These are phyloP conservation scores for Blakeslea trispora DNA, from an alignment of 371 early-diverging fungal genomes.

Conservation along the genomic window DNA sequence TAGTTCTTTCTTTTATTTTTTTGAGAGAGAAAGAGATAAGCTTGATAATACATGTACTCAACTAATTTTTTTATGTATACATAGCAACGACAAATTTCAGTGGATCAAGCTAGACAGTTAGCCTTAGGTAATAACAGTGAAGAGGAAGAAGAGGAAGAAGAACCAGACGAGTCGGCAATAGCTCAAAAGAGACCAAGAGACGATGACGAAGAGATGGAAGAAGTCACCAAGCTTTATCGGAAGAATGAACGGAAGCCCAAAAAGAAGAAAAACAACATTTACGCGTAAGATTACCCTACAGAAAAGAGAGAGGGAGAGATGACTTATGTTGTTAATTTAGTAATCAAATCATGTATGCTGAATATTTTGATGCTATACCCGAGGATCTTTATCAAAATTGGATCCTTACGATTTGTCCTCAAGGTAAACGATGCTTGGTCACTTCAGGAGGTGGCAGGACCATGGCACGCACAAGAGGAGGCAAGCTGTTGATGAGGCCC, in stretches of 20 bases:
- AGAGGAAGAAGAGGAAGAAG: constrained; percentile 13
- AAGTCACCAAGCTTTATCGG: constrained; percentile 3
- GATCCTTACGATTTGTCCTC: constrained; percentile 56
- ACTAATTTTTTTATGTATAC: neutral
- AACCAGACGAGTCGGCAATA: neutral
- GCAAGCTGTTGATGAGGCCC: constrained; percentile 36
- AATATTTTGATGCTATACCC: constrained; percentile 56
- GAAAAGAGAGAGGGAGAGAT: too few species aligned
- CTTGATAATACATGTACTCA: too few species aligned
- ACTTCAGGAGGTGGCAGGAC: constrained; percentile 50
- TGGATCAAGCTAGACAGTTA: constrained; percentile 23
- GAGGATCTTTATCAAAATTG: constrained; percentile 53
- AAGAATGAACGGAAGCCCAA: constrained; percentile 4
- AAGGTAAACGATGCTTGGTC: constrained; percentile 64
- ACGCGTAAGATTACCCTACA: constrained; percentile 15
- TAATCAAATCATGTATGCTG: constrained; percentile 65
- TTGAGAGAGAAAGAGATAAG: too few species aligned
- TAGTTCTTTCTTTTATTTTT: too few species aligned
- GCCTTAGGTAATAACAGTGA: constrained; percentile 21
- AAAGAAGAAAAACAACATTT: constrained; percentile 18
- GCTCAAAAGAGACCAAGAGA: constrained; percentile 19
- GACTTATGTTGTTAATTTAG: too few species aligned
- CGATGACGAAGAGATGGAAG: constrained; percentile 29
- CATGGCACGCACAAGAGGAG: constrained; percentile 35
- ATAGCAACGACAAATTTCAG: constrained; percentile 26